Percentiles rank a stretch among this genome's conserved stretches.
These are phyloP conservation scores for Backusella westeae DNA, from an alignment of 192 early-diverging fungal genomes.

Conservation along the genomic window DNA sequence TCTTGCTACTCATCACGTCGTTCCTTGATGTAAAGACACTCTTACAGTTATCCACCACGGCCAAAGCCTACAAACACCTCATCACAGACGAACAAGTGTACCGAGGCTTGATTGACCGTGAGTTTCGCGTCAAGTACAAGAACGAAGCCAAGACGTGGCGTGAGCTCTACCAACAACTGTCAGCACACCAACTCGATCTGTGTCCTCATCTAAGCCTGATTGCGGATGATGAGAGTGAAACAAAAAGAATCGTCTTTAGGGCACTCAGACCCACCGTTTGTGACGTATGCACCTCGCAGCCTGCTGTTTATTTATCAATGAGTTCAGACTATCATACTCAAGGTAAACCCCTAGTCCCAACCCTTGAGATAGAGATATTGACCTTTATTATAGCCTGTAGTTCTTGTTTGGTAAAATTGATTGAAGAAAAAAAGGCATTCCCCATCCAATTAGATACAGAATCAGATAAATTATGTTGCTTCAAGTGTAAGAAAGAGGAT, in stretches of 20 bases:
- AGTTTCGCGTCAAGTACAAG: slow-evolving; percentile 26
- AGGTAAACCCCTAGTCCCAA: slow-evolving; percentile 3
- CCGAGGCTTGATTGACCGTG: slow-evolving; percentile 15
- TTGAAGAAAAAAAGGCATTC: background rate
- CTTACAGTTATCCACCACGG: slow-evolving; percentile 4
- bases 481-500: slow-evolving; percentile 12
- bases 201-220: slow-evolving; percentile 24
- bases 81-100: slow-evolving; percentile 26
- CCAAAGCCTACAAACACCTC: slow-evolving; percentile 10
- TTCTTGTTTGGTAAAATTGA: slow-evolving; percentile 1
- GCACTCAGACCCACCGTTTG: background rate
- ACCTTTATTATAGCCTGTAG: background rate
- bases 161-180: slow-evolving; percentile 11
- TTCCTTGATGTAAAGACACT: slow-evolving; percentile 22
- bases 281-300: slow-evolving; percentile 9
- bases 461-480: slow-evolving; percentile 13
- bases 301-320: slow-evolving; percentile 12
- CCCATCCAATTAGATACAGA: slow-evolving; percentile 13
- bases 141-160: slow-evolving; percentile 19
- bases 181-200: background rate
- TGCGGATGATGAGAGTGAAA: slow-evolving; percentile 2
- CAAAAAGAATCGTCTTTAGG: slow-evolving; percentile 7
- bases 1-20: slow-evolving; percentile 23
- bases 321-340: background rate
- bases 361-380: background rate